phyloP scores from a whole-genome alignment of 306 rosid genomes.

The Arachis hypogaea region DNA sequence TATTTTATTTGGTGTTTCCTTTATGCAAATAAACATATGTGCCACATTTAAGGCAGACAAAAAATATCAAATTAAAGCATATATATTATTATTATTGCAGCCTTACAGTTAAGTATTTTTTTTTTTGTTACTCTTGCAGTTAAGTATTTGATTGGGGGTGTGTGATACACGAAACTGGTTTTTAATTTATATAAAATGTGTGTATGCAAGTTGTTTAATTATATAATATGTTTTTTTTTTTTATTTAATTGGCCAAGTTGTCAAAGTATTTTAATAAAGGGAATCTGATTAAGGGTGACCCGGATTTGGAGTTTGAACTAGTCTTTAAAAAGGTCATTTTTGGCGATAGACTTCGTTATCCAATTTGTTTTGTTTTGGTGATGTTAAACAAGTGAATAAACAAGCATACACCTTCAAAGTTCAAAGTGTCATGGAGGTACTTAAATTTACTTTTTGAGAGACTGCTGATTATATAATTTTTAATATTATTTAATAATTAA shows the following conservation, averaged over 20 bases:
- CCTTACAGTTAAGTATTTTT: too few species aligned
- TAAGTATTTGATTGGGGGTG: background rate
- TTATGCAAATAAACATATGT: constrained; percentile 1
- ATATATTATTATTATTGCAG: too few species aligned
- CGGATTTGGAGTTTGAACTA: constrained; percentile 17
- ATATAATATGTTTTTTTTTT: background rate
- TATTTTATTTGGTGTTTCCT: constrained; percentile 8
- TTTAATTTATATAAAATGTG: constrained; percentile 27
- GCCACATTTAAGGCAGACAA: background rate
- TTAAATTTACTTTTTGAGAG: too few species aligned
- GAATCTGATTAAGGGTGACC: constrained; percentile 22
- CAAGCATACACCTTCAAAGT: too few species aligned
- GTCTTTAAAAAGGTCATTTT: background rate
- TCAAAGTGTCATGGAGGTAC: too few species aligned
- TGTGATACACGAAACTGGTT: background rate
- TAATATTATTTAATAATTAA: too few species aligned
- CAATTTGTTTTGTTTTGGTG: background rate
- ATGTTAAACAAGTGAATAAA: too few species aligned
- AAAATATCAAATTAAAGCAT: background rate
- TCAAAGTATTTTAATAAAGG: background rate
- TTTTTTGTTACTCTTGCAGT: too few species aligned
- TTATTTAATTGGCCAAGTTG: background rate
- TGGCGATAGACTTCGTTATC: background rate
- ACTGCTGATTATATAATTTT: too few species aligned
- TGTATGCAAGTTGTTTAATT: constrained; percentile 33